Evolutionary conservation across 352 stramenopile genomes (phyloP), one percentile per base, ranked within the genome.

Genomic region (Phytophthora sp.): DNA sequence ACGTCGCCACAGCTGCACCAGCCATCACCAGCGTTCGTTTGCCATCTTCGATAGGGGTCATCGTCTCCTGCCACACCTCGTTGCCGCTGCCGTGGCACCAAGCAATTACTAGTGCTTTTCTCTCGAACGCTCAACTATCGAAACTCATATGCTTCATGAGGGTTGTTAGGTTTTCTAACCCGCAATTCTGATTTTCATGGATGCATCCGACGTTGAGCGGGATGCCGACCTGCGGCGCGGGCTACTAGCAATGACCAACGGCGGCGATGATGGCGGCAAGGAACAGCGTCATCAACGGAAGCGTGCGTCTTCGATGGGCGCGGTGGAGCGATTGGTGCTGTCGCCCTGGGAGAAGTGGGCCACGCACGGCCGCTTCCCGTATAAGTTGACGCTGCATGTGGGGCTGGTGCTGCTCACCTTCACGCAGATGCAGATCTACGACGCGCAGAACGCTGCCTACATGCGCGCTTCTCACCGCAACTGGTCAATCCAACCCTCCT

Each of bases 321-420:
- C 66, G 16, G 61, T 86, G 29, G 84, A 92, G 68, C 67, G 73
- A 23, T 57, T 92, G 30, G 52, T 88, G 69, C 75, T 96, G 13
- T 94, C 88, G n/a, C 84, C 85, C 18, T 92, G 82, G 75, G 86
- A 93, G 56, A 95, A 94, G 47, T 96, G 87, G 86, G 24, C 55
- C 20, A 21, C 39, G 15, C 77, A 94, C 65, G 67, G 83, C 15
- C 83, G 84, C 45, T 91, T 97, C 63, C 90, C 89, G 4, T 93
- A 78, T 74, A 97, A 97, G 70, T 66, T 96, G 64, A 57, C 69
- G 60, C 76, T 95, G 58, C 89, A 97, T 47, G 57, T 87, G 33
- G 38, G 79, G n/a, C 81, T 97, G 13, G 29, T 97, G 49, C 39
- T 76, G 56, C 82, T 94, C 69, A 90, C 84, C 36, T 79, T 82